Evolutionary conservation across 1,284 basidiomycete genomes (phyloP), one percentile per base, ranked within the genome.

Genomic region (Peniophora sp.): DNA sequence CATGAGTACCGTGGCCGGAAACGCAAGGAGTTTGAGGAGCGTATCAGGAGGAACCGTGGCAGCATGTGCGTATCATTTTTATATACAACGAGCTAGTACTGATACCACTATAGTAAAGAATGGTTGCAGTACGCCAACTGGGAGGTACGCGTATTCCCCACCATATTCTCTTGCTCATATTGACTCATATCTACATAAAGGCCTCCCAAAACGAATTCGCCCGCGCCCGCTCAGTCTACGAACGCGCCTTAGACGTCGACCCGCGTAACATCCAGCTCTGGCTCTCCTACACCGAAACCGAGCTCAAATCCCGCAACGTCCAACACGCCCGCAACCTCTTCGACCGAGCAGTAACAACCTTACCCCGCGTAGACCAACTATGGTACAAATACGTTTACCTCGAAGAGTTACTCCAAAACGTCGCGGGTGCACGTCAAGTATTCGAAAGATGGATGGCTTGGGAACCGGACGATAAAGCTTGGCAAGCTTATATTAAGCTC

Each of bases 311-410:
- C 19, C 86, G 96, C 56, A 98, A 99, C 63, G 91, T 99, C 47
- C 91, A 97, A 64, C 96, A 98, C 62, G 85, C 96, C 0, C 85
- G 97, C 53, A 99, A 99, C 69, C 77, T 99, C 20, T 97, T 92
- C 66, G 97, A 99, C 72, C 83, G 97, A 53, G 92, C 93, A 2
- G 94, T 99, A 51, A 97, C 95, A 10, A 79, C 98, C 1, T 82
- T 99, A 23, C 96, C 97, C 3, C 85, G 97, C 36, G 85, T 99
- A 49, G 95, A 99, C 62, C 84, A 92, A 62, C 74, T 96, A 3
- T 97, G 95, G 96, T 97, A 97, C 79, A 97, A 97, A 69, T 99
- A 97, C 57, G 96, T 99, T 50, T 97, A 97, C 70, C 81, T 99
- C 50, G 96, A 99, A 66, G 96, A 99, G 67, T 79, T 99, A 2